phyloP scores from a whole-genome alignment of 192 early-diverging fungal species.

The Linnemannia zychae region DNA sequence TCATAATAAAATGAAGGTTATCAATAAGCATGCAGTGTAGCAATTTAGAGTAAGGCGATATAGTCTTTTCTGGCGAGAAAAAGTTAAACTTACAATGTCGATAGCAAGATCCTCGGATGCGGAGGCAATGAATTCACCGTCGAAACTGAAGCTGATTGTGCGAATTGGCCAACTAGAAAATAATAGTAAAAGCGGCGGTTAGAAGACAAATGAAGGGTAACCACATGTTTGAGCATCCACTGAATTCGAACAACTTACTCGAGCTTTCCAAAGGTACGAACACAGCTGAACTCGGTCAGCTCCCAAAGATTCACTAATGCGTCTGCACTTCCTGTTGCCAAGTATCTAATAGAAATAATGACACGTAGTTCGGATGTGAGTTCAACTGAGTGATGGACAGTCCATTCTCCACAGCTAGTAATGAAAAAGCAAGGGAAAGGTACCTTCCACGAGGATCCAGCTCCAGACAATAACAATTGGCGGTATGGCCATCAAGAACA shows the following conservation, averaged over 20 bases:
- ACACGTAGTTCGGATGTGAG: background rate
- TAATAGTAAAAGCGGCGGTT: background rate
- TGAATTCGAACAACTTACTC: conserved; percentile 63
- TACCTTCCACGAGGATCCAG: conserved; percentile 81
- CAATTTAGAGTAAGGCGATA: too few relatives aligned
- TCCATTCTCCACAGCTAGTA: too few relatives aligned
- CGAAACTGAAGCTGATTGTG: conserved; percentile 82
- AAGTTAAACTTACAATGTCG: conserved; percentile 73
- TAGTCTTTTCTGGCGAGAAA: too few relatives aligned
- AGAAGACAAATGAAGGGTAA: background rate
- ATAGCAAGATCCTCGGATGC: conserved; percentile 84
- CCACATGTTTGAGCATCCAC: too few relatives aligned
- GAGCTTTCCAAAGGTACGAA: conserved; percentile 76
- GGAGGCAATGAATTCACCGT: conserved; percentile 82
- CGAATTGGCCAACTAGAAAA: conserved; percentile 77
- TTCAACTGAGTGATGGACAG: background rate
- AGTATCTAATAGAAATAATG: conserved; percentile 62
- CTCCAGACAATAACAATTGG: conserved; percentile 85
- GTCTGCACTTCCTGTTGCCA: conserved; percentile 85
- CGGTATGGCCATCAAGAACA: conserved; percentile 77
- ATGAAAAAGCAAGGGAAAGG: background rate
- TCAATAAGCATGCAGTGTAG: too few relatives aligned
- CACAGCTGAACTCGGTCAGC: conserved; percentile 70
- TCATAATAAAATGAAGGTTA: conserved; percentile 1
- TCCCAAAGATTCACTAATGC: conserved; percentile 85